These are phyloP conservation scores for Wickerhamiella lipophila DNA, from an alignment of 805 yeast species.

Conservation along the genomic window DNA sequence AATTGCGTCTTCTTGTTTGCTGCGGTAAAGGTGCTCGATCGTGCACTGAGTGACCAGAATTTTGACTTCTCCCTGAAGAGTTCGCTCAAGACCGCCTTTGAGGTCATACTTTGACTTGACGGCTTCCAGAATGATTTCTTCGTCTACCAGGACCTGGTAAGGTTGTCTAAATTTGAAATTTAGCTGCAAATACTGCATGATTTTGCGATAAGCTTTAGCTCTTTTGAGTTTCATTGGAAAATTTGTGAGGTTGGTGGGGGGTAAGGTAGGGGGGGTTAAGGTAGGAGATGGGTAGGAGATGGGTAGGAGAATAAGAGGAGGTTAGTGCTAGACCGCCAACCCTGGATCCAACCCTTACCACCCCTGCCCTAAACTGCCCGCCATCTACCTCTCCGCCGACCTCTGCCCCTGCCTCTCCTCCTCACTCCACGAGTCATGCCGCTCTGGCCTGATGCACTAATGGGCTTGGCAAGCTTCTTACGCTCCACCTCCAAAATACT, in stretches of 20 bases:
- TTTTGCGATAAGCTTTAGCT: slow-evolving; percentile 88
- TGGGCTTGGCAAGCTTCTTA: neutral
- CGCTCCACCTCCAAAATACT: slow-evolving; percentile 11
- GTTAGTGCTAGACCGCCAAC: too few relatives aligned
- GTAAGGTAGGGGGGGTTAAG: neutral
- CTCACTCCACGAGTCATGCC: neutral
- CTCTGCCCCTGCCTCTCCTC: slow-evolving; percentile 9
- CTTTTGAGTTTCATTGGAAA: slow-evolving; percentile 85
- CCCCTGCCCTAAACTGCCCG: neutral
- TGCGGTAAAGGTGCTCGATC: slow-evolving; percentile 68
- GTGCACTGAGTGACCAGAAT: slow-evolving; percentile 93
- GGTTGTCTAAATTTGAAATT: slow-evolving; percentile 90
- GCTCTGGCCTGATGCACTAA: neutral
- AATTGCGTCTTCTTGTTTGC: slow-evolving; percentile 63
- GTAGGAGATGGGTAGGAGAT: too few relatives aligned
- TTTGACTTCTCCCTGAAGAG: slow-evolving; percentile 75
- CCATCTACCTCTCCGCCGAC: slow-evolving; percentile 12
- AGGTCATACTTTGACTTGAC: slow-evolving; percentile 60
- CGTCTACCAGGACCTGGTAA: slow-evolving; percentile 79
- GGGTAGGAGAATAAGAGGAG: too few relatives aligned
- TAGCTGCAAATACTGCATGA: slow-evolving; percentile 70
- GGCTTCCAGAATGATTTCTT: slow-evolving; percentile 56
- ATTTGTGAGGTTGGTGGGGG: neutral
- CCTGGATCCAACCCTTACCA: too few relatives aligned
- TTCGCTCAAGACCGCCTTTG: slow-evolving; percentile 64